A percentile compares a stretch with the other conserved stretches of the same genome.
Evolutionary conservation across 768 basidiomycete genomes (phyloP).

Genomic region (Zangia roseola): DNA sequence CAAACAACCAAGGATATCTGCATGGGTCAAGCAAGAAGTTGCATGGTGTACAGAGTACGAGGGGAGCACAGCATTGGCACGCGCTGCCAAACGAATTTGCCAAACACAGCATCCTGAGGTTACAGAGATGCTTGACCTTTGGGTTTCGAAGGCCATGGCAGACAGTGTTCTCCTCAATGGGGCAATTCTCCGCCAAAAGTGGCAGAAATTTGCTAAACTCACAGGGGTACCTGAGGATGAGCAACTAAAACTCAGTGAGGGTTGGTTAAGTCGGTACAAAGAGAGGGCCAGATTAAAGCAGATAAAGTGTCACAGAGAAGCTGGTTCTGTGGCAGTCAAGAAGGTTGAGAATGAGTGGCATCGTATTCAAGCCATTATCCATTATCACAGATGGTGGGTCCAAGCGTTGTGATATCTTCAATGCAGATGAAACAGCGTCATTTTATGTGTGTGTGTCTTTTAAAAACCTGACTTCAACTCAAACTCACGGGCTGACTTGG

Average conservation of each 20-base stretch:
- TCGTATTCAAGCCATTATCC: slow-evolving; percentile 28
- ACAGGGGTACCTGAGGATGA: slow-evolving; percentile 34
- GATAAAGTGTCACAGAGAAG: slow-evolving; percentile 32
- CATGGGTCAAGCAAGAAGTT: slow-evolving; percentile 34
- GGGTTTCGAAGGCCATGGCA: slow-evolving; percentile 39
- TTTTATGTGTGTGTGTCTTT: slow-evolving; percentile 31
- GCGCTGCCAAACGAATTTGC: neutral
- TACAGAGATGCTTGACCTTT: slow-evolving; percentile 35
- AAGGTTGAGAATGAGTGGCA: slow-evolving; percentile 28
- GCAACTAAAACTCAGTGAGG: slow-evolving; percentile 31
- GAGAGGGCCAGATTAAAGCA: neutral
- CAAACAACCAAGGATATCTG: slow-evolving; percentile 34
- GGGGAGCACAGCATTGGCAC: neutral
- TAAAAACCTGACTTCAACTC: neutral
- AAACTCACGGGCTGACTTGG: no score
- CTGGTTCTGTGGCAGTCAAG: slow-evolving; percentile 25
- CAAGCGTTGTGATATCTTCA: slow-evolving; percentile 31
- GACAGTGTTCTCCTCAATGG: slow-evolving; percentile 32
- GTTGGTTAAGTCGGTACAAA: slow-evolving; percentile 21
- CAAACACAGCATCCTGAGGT: slow-evolving; percentile 36
- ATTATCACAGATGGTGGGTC: slow-evolving; percentile 26
- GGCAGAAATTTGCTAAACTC: slow-evolving; percentile 12
- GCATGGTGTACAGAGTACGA: slow-evolving; percentile 23
- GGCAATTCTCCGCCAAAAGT: slow-evolving; percentile 9
- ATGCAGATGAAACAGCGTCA: slow-evolving; percentile 37